A percentile compares a stretch with the other conserved stretches of the same genome.
Evolutionary conservation across 176 grass and related monocot genomes (phyloP).

Genomic region (Otatea glauca): DNA sequence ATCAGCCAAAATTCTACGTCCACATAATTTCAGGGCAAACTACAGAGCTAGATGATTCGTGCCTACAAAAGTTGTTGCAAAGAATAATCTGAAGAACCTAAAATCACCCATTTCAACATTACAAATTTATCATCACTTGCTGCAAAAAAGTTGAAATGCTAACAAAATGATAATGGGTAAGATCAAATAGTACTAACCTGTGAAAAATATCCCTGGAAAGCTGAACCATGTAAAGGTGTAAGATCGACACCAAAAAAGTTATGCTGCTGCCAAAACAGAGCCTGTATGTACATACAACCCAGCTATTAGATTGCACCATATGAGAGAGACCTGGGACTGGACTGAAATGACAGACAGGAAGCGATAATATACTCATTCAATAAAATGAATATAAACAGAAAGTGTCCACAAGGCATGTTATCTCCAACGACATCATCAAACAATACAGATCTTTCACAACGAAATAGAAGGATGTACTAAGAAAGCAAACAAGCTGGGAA

Average conservation of each 20-base stretch:
- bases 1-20: not conserved
- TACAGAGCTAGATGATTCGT: not conserved
- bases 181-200: slow-evolving; percentile 57
- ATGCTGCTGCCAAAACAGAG: slow-evolving; percentile 98
- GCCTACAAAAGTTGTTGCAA: not conserved
- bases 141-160: slow-evolving; percentile 19
- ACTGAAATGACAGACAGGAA: slow-evolving; percentile 35
- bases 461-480: not conserved
- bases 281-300: slow-evolving; percentile 51
- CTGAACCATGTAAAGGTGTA: slow-evolving; percentile 81
- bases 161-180: slow-evolving; percentile 6
- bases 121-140: not conserved
- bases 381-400: slow-evolving; percentile 4
- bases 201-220: slow-evolving; percentile 98
- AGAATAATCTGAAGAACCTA: not conserved
- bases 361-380: not conserved
- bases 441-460: slow-evolving; percentile 1
- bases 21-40: not conserved
- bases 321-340: slow-evolving; percentile 18
- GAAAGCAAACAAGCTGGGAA: slow-evolving; percentile 1
- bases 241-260: slow-evolving; percentile 99
- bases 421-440: not conserved
- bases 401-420: not conserved
- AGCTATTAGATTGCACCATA: slow-evolving; percentile 31
- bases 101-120: not conserved